A percentile compares a stretch with the other conserved stretches of the same genome.
Conservation (phyloP, 176 grass and related monocot species). For the Oryza officinalis region DNA sequence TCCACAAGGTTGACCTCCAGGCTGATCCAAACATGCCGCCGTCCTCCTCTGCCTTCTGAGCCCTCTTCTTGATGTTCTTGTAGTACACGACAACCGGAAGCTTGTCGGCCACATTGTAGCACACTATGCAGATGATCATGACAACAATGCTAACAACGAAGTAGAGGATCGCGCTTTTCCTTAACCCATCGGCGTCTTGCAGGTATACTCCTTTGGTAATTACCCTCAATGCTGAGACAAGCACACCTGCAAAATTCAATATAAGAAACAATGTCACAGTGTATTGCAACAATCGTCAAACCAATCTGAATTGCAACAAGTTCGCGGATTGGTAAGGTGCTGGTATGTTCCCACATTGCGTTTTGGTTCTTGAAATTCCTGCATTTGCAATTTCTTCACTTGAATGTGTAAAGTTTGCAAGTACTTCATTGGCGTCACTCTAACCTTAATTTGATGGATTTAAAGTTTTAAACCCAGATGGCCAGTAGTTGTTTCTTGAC, state of each 20-base stretch:
- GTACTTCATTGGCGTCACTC: background rate
- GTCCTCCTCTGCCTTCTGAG: constrained; percentile 65
- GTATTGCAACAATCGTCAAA: background rate
- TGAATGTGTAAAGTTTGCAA: background rate
- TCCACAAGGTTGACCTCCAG: constrained; percentile 89
- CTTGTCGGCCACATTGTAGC: constrained; percentile 73
- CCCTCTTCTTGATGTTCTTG: constrained; percentile 67
- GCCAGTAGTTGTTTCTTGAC: background rate
- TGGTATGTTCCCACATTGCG: background rate
- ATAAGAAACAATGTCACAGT: constrained; percentile 2
- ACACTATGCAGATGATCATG: constrained; percentile 82
- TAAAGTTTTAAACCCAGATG: background rate
- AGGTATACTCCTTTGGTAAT: constrained; percentile 83
- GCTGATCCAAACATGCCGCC: constrained; percentile 54
- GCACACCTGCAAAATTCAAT: constrained; percentile 64
- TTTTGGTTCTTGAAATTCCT: background rate
- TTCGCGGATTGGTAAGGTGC: background rate
- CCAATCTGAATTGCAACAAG: background rate
- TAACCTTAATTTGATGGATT: background rate
- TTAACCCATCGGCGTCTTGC: constrained; percentile 68
- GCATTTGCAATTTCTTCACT: constrained; percentile 11
- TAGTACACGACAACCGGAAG: constrained; percentile 75
- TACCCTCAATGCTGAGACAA: constrained; percentile 79
- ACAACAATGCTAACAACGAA: constrained; percentile 72
- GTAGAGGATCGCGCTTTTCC: constrained; percentile 85